Percentiles rank a stretch among this genome's conserved stretches.
Conservation (phyloP, 2,329 filamentous ascomycete species). For the Colletotrichum godetiae region DNA sequence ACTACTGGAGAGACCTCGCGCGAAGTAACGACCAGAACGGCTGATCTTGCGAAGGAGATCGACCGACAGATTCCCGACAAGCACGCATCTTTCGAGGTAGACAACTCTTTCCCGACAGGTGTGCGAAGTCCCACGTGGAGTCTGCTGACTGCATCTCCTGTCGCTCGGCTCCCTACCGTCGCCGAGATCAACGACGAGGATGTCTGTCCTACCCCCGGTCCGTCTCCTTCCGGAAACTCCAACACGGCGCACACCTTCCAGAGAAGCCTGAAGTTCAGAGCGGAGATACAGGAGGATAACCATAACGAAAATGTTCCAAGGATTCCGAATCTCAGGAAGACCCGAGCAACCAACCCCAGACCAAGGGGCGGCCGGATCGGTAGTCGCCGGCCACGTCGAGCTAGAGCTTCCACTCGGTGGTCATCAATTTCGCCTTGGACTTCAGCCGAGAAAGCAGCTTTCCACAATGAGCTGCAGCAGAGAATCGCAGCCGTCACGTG, state of each 20-base stretch:
- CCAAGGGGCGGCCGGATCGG: not conserved
- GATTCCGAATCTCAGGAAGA: not conserved
- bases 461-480: not conserved
- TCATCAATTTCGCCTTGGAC: slow-evolving; percentile 15
- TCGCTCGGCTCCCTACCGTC: not conserved
- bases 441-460: not conserved
- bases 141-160: not conserved
- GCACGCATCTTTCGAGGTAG: not conserved
- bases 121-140: not conserved
- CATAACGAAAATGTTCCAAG: not conserved
- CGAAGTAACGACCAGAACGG: not conserved
- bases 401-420: not conserved
- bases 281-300: not conserved
- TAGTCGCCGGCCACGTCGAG: not conserved
- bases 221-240: not conserved
- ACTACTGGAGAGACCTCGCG: not conserved
- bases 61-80: not conserved
- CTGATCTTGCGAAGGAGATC: not conserved
- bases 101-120: not conserved
- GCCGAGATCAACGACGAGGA: not conserved
- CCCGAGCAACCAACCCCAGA: not conserved
- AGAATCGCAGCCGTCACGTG: not conserved
- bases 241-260: not conserved
- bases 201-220: not conserved
- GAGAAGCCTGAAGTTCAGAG: not conserved